These are phyloP conservation scores for Wickerhamomyces chaumierensis DNA, from an alignment of 805 yeast species.

Conservation along the genomic window DNA sequence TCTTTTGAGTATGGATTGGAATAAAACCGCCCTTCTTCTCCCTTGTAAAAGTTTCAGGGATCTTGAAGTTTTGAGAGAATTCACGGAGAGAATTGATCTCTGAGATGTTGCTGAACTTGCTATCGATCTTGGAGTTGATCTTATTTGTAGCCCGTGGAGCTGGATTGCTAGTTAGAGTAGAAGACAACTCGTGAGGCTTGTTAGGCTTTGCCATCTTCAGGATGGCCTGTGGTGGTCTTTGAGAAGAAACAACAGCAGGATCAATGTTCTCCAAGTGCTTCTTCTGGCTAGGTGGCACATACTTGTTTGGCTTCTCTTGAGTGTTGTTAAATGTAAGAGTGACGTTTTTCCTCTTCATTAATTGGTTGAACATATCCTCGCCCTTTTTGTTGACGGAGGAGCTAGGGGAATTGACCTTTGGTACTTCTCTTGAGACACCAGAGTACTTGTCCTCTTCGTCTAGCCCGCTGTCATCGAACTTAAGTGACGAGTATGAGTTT, in stretches of 20 bases:
- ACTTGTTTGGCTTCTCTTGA: conserved; percentile 20
- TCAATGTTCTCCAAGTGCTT: conserved; percentile 36
- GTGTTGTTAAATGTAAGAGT: conserved; percentile 21
- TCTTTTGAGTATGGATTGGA: conserved; percentile 58
- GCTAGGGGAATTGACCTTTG: not conserved
- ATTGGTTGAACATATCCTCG: conserved; percentile 18
- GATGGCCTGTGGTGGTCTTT: conserved; percentile 2
- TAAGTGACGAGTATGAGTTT: conserved; percentile 30
- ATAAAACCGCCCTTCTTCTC: conserved; percentile 34
- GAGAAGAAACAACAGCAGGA: conserved; percentile 49
- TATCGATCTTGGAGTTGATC: conserved; percentile 5
- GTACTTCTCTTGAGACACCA: conserved; percentile 43
- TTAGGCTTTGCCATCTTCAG: conserved; percentile 1
- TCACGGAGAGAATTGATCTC: conserved; percentile 63
- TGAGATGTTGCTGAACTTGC: conserved; percentile 39
- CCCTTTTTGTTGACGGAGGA: conserved; percentile 6
- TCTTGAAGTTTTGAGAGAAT: conserved; percentile 73
- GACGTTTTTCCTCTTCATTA: conserved; percentile 27
- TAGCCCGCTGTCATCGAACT: conserved; percentile 69
- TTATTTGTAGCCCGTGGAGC: conserved; percentile 4
- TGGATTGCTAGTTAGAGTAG: conserved; percentile 19
- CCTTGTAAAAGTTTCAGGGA: conserved; percentile 35
- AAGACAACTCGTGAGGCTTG: conserved; percentile 1
- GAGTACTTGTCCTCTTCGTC: conserved; percentile 97
- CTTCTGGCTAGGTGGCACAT: conserved; percentile 48